Percentiles rank a stretch among this genome's conserved stretches.
phyloP scores from a whole-genome alignment of 2,329 filamentous ascomycete genomes.

The Salinomyces thailandicus region DNA sequence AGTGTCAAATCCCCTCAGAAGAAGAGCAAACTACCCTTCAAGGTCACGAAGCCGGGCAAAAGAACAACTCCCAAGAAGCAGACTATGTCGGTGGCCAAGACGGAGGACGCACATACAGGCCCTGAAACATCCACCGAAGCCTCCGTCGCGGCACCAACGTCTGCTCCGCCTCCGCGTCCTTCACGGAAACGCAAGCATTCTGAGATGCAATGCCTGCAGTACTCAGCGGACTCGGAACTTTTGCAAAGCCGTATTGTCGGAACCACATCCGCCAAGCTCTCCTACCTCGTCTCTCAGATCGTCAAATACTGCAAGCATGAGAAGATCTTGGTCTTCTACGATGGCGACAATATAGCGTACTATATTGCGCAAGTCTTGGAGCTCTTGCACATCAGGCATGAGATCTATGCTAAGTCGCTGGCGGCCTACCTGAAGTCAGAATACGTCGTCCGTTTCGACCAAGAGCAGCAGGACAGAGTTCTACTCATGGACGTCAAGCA shows the following conservation, averaged over 20 bases:
- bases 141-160: not conserved
- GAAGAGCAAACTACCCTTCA: conserved; percentile 2
- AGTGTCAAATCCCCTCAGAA: conserved; percentile 7
- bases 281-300: conserved; percentile 69
- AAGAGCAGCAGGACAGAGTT: conserved; percentile 58
- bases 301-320: conserved; percentile 57
- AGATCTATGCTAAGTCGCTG: conserved; percentile 57
- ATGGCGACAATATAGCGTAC: conserved; percentile 74
- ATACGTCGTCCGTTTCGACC: conserved; percentile 71
- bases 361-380: conserved; percentile 79
- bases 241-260: conserved; percentile 56
- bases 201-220: conserved; percentile 4
- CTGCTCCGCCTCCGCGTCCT: not conserved
- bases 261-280: conserved; percentile 77
- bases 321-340: conserved; percentile 89
- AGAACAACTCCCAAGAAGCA: not conserved
- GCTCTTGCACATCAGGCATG: conserved; percentile 51
- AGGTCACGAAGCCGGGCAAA: conserved; percentile 4
- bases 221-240: conserved; percentile 41
- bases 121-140: not conserved
- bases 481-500: conserved; percentile 86
- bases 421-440: conserved; percentile 53
- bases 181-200: conserved; percentile 6
- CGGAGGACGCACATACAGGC: no score
- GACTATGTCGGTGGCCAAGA: not conserved